Evolutionary conservation across 2,329 filamentous ascomycete genomes (phyloP), one percentile per base, ranked within the genome.

Genomic region (Trichoderma arundinaceum): DNA sequence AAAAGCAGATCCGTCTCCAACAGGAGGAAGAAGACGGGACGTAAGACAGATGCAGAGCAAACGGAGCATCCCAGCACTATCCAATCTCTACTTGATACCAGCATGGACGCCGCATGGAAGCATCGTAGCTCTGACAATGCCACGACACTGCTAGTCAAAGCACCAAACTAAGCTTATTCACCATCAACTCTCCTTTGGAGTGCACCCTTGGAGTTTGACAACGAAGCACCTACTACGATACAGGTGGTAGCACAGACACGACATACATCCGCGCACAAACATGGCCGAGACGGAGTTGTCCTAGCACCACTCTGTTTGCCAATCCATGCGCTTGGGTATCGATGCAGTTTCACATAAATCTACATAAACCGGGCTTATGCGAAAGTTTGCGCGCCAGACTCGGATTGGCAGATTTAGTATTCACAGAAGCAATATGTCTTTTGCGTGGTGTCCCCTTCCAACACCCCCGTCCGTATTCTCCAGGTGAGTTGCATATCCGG

Each of bases 261-360:
- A 52, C 35, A 22, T 32, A 19, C 28, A 35, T 53, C 49, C 48
- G 32, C 39, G 49, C 38, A 54, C 59, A 63, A 63, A 63, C 59
- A 63, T 53, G 59, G 32, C 28, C 15, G 49, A 46, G 32, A 35
- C 49, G 59, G 32, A 22, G 15, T 8, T 63, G 41, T 54, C 59
- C 28, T 12, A 32, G 39, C 12, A 19, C 22, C 28, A 52, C 4
- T 48, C 32, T 28, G 59, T 63, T 54, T 63, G 39, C 49, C 8
- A 52, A 15, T 8, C 15, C 17, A 51, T 13, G n/a, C 1, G 15
- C 15, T 52, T 15, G 38, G n/a, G 12, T 38, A 48, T 17, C 32
- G 28, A 33, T 17, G 7, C 12, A 6, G 12, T 12, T 12, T 7
- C 4, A 22, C 0, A 35, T 3, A 15, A 7, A 15, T 43, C 38